phyloP scores from a whole-genome alignment of 495 filamentous ascomycete species.

The Thozetella sp. region DNA sequence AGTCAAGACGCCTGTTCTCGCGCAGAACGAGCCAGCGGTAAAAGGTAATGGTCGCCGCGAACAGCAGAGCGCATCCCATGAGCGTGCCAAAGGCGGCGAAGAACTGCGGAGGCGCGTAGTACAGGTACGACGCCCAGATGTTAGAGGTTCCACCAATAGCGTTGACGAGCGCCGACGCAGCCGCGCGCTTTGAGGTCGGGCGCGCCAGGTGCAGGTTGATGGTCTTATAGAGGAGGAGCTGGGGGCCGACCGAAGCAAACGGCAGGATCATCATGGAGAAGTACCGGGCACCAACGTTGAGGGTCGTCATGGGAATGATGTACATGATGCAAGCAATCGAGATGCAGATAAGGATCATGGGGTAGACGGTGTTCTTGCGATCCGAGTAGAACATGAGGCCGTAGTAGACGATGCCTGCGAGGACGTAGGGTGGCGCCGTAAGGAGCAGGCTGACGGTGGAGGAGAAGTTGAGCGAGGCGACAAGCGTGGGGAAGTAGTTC shows the following conservation, averaged over 20 bases:
- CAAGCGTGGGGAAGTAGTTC: slow-evolving; percentile 12
- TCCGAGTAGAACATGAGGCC: slow-evolving; percentile 14
- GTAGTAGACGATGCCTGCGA: slow-evolving; percentile 15
- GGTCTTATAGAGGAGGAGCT: slow-evolving; percentile 19
- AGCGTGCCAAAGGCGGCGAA: slow-evolving; percentile 37
- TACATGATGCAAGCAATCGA: slow-evolving; percentile 12
- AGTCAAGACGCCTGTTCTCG: slow-evolving; percentile 34
- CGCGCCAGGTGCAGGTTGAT: slow-evolving; percentile 9
- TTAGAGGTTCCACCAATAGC: slow-evolving; percentile 29
- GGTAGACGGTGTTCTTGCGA: slow-evolving; percentile 18
- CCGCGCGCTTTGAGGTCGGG: slow-evolving; percentile 13
- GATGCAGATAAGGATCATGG: slow-evolving; percentile 13
- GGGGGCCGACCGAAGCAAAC: slow-evolving; percentile 9
- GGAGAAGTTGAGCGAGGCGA: slow-evolving; percentile 11
- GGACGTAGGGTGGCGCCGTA: slow-evolving; percentile 17
- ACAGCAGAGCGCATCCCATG: slow-evolving; percentile 31
- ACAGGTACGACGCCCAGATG: slow-evolving; percentile 39
- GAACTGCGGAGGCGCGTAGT: slow-evolving; percentile 23
- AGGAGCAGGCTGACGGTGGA: slow-evolving; percentile 13
- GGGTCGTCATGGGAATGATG: slow-evolving; percentile 15
- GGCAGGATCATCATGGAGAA: slow-evolving; percentile 19
- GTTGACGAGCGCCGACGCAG: slow-evolving; percentile 14
- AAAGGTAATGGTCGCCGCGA: slow-evolving; percentile 28
- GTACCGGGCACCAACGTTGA: slow-evolving; percentile 11
- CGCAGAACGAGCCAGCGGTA: slow-evolving; percentile 37